Base-by-base conservation (phyloP, 2,329 filamentous ascomycete genomes). In the Pseudogymnoascus sp. region DNA sequence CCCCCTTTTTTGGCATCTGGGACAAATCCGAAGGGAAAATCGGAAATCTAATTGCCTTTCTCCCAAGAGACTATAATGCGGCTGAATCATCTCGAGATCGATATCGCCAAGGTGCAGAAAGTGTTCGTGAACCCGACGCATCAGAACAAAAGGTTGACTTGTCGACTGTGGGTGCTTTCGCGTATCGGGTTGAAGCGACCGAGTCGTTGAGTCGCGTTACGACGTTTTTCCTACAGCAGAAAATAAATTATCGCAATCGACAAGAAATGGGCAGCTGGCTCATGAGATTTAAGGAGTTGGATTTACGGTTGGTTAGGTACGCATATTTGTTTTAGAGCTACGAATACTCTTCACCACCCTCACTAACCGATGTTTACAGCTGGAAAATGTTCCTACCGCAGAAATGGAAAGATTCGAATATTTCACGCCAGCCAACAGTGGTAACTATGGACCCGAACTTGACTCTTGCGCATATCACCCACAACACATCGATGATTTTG, bases 1-100 rank as follows among this genome's bases (percentile, higher is more conserved):
- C 78, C 0, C 77, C 77, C 0, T 80, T 74, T 62, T 78, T 79
- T n/a, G 76, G 77, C 0, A 78, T 80, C 5, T 78, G 76, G 73
- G 77, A 80, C 53, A 70, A 72, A 4, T 75, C 76, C 0, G 70
- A 70, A 0, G 76, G 71, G 2, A 73, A 70, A 16, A 75, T 77
- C 8, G 76, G 75, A 2, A 76, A 75, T 4, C 73, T 73, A 0
- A 74, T 78, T 1, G 70, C 76, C 0, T 77, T 76, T 12, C 69
- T 77, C 7, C 73, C 74, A 2, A 72, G 68, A 67, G 66, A 69
- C 59, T 59, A 59, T n/a, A 60, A 66, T 12, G 62, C 65, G 68
- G 11, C 63, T 64, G 14, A 62, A 60, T 18, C 64, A 44, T 33
- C 61, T 60, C 12, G 62, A 63, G n/a, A 53, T 63, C 1, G 64